These are phyloP conservation scores for Macrophomina phaseolina DNA, from an alignment of 2,329 filamentous ascomycete species.

Conservation along the genomic window DNA sequence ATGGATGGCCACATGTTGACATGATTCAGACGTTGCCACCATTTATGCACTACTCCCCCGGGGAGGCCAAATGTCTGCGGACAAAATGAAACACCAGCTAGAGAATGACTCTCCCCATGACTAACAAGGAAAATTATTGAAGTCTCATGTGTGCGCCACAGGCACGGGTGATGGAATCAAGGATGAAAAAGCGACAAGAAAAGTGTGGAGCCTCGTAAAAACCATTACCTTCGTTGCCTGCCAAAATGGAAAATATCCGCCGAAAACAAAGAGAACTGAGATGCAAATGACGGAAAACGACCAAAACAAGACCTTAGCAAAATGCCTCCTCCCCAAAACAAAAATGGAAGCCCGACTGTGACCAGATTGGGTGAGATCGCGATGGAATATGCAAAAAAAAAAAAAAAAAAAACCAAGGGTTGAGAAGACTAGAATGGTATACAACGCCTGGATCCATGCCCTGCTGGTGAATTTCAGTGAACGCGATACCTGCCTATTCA, in stretches of 20 bases:
- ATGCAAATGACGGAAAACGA: neutral
- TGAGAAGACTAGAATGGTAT: conserved; percentile 18
- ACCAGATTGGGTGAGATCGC: conserved; percentile 8
- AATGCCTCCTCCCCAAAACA: neutral
- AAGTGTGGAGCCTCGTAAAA: neutral
- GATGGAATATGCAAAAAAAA: neutral
- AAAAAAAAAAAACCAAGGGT: neutral
- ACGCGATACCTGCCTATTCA: conserved; percentile 5
- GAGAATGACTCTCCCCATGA: neutral
- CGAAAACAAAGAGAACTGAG: neutral
- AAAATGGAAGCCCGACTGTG: neutral
- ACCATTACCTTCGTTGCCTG: conserved; percentile 13
- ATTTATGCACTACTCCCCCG: neutral
- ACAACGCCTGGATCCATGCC: conserved; percentile 27
- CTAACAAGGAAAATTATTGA: neutral
- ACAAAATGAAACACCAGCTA: neutral
- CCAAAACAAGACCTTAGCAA: neutral
- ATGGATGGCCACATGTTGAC: neutral
- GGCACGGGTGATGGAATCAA: neutral
- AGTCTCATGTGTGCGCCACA: neutral
- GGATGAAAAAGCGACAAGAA: neutral
- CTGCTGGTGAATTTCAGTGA: conserved; percentile 10
- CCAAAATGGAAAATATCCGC: neutral
- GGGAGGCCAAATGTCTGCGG: neutral
- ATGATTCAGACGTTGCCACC: neutral